Base-by-base conservation (phyloP, 768 basidiomycete genomes). In the Pisolithus marmoratus region DNA sequence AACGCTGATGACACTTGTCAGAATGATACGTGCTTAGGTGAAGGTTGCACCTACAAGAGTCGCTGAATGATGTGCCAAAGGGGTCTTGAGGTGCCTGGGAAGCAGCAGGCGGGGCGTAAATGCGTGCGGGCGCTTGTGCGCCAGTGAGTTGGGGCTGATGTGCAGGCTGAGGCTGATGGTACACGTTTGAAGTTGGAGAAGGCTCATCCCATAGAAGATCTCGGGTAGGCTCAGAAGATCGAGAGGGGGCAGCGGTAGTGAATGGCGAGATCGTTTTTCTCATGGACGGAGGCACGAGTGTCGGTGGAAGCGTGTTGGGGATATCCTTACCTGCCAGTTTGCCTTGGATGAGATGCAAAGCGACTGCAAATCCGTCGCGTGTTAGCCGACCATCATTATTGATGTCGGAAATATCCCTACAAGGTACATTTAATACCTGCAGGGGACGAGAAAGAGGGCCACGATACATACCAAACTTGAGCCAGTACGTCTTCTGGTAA, bases 331-430 rank as follows among this genome's bases (percentile, higher is more conserved):
- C 94, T 7, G 80, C 76, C 8, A 96, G 71, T 67, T 86, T 92
- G 62, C 79, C 80, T 68, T 90, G 89, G 60, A 99, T 97, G 34
- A 99, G 78, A 70, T 95, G 82, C 83, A 94, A 83, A 4, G 94
- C 96, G 42, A 98, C 86, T 8, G 96, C 95, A 67, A 99, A 98
- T 14, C 93, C 91, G 46, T 97, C 94, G 48, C 84, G 79, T 3
- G 85, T 93, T 45, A 99, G 75, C 50, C 77, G 80, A 2, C 96
- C 96, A 51, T 95, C 87, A 48, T 86, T 87, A 55, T 87, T 82
- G 22, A 97, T 78, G 63, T 98, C 95, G 24, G 93, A 78, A 19
- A 99, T 80, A 67, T 99, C 96, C 95, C 94, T 97, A 53, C 0
- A 50, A 50, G 26, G 43, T 14, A 15, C 47, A 20, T 38, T 56